Percentiles rank a stretch among this genome's conserved stretches.
These are phyloP conservation scores for Diaporthe velutina DNA, from an alignment of 2,329 filamentous ascomycete genomes.

Conservation along the genomic window DNA sequence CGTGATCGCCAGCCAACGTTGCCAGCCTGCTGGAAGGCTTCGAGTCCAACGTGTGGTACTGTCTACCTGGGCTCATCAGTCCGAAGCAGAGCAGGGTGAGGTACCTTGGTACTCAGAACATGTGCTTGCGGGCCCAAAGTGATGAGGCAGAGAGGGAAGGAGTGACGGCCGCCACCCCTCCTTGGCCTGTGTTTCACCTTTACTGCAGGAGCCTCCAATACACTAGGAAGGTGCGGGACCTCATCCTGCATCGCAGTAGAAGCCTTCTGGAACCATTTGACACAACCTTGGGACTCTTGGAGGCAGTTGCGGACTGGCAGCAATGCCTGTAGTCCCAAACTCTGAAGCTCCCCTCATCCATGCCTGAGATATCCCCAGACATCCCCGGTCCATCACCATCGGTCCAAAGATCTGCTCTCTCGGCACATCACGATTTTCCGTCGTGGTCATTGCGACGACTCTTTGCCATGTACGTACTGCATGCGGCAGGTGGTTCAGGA, in stretches of 20 bases:
- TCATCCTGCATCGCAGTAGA: slow-evolving; percentile 1
- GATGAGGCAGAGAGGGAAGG: neutral
- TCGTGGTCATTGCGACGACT: neutral
- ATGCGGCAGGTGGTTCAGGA: no score
- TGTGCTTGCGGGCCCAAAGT: neutral
- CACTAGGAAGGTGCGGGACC: neutral
- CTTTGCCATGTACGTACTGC: neutral
- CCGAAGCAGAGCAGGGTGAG: neutral
- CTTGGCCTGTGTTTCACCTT: slow-evolving; percentile 37
- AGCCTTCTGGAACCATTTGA: slow-evolving; percentile 38
- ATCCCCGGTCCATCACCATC: neutral
- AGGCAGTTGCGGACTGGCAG: neutral
- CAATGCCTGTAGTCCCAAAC: slow-evolving; percentile 3
- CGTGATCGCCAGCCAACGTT: slow-evolving; percentile 27
- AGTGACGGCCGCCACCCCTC: slow-evolving; percentile 1
- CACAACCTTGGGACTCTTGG: slow-evolving; percentile 2
- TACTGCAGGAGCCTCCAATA: slow-evolving; percentile 5
- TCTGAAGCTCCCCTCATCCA: slow-evolving; percentile 3
- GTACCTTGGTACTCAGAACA: neutral
- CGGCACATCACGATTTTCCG: slow-evolving; percentile 21
- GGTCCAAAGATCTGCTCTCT: neutral
- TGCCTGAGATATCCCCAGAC: slow-evolving; percentile 15
- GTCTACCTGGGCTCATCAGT: neutral
- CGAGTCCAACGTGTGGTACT: neutral
- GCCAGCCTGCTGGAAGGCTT: slow-evolving; percentile 4